These are phyloP conservation scores for Talaromyces sp. DNA, from an alignment of 2,329 filamentous ascomycete species.

Conservation along the genomic window DNA sequence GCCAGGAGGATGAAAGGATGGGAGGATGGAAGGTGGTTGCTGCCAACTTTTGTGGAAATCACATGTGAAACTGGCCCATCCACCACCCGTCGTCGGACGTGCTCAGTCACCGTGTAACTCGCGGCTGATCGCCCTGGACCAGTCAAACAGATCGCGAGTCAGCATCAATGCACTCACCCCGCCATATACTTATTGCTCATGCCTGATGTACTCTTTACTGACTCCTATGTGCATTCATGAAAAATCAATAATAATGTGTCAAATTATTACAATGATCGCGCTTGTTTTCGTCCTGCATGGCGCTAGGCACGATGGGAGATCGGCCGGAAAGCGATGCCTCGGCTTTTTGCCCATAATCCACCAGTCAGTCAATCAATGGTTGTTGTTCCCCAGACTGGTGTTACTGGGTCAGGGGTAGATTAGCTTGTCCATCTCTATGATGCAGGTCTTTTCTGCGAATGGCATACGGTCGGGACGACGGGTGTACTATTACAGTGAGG, in stretches of 20 bases:
- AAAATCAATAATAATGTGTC: background rate
- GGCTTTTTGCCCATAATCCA: background rate
- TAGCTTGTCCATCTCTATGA: background rate
- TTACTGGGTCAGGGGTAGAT: conserved; percentile 15
- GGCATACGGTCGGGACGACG: background rate
- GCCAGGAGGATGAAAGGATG: background rate
- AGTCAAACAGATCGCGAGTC: background rate
- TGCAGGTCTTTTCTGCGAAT: background rate
- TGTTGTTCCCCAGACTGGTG: background rate
- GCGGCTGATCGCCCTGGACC: background rate
- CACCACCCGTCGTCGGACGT: too few species aligned
- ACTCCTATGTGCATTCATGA: background rate
- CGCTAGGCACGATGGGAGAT: background rate
- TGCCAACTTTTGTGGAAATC: background rate
- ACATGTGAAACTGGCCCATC: conserved; percentile 4
- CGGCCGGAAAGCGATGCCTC: background rate
- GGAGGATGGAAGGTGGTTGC: background rate
- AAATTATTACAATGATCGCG: background rate
- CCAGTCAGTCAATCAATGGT: background rate
- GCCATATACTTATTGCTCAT: background rate
- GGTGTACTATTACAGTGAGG: background rate
- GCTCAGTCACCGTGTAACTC: background rate
- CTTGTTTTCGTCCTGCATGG: background rate
- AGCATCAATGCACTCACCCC: background rate
- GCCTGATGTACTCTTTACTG: background rate